phyloP scores from a whole-genome alignment of 2,329 filamentous ascomycete genomes.

The Penicillium sp. region DNA sequence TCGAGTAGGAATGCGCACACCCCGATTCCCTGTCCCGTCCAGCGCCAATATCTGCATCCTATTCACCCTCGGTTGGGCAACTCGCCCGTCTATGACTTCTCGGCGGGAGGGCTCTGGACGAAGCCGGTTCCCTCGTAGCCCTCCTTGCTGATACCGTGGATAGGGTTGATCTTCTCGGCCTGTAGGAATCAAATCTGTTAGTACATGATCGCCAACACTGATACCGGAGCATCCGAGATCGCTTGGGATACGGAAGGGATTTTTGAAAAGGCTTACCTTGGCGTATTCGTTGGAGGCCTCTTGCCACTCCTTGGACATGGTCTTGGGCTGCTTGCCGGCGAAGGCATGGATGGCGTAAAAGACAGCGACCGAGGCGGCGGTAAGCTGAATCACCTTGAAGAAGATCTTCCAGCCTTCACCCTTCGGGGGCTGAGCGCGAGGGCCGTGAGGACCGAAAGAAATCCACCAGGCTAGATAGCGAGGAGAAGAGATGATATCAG shows the following conservation, averaged over 20 bases:
- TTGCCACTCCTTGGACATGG: conserved; percentile 97
- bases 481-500: conserved; percentile 10
- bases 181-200: conserved; percentile 38
- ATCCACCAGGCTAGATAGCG: conserved; percentile 83
- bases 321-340: conserved; percentile 66
- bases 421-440: conserved; percentile 73
- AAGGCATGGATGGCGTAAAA: conserved; percentile 68
- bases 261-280: conserved; percentile 56
- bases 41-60: conserved; percentile 18
- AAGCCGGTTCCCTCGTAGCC: conserved; percentile 72
- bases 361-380: conserved; percentile 61
- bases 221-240: no score
- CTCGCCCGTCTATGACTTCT: conserved; percentile 33
- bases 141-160: conserved; percentile 75
- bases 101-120: conserved; percentile 57
- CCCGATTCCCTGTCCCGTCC: conserved; percentile 3
- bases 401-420: conserved; percentile 78
- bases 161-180: conserved; percentile 78
- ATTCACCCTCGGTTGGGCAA: conserved; percentile 21
- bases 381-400: conserved; percentile 63
- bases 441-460: conserved; percentile 93
- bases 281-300: conserved; percentile 91
- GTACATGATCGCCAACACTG: conserved; percentile 13
- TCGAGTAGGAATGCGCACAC: conserved; percentile 3
- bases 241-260: no score